Percentiles rank a stretch among this genome's conserved stretches.
phyloP scores from a whole-genome alignment of 2,329 filamentous ascomycete species.

The Phyllosticta citribraziliensis region DNA sequence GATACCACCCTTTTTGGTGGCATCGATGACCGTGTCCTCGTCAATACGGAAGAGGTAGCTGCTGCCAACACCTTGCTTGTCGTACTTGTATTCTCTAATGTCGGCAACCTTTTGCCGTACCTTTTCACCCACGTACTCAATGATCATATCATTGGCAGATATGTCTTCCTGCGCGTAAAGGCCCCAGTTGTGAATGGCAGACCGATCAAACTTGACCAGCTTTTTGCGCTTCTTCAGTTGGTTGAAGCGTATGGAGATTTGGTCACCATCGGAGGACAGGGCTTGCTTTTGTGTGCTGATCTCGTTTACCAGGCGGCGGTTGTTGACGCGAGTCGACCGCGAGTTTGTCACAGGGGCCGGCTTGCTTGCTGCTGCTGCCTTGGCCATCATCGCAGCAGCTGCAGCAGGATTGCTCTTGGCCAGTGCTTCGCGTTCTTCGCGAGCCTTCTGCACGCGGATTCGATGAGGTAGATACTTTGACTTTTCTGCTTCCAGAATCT shows the following conservation, averaged over 20 bases:
- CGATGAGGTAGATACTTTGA: slow-evolving; percentile 97
- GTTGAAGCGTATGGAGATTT: slow-evolving; percentile 93
- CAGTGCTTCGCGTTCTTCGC: slow-evolving; percentile 80
- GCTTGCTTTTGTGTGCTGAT: slow-evolving; percentile 88
- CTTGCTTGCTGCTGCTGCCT: slow-evolving; percentile 62
- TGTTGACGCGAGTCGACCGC: slow-evolving; percentile 87
- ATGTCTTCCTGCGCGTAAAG: slow-evolving; percentile 98
- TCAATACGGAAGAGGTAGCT: slow-evolving; percentile 98
- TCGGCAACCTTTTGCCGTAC: slow-evolving; percentile 97
- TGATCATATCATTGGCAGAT: slow-evolving; percentile 96
- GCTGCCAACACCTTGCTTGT: slow-evolving; percentile 93
- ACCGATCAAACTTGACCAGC: slow-evolving; percentile 93
- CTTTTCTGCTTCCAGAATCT: slow-evolving; percentile 94
- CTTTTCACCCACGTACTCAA: slow-evolving; percentile 97
- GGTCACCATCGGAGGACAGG: slow-evolving; percentile 56
- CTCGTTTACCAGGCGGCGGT: slow-evolving; percentile 86
- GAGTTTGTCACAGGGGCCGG: slow-evolving; percentile 80
- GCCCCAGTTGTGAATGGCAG: slow-evolving; percentile 98
- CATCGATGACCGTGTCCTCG: slow-evolving; percentile 94
- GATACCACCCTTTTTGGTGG: slow-evolving; percentile 96
- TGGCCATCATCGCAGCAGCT: slow-evolving; percentile 57
- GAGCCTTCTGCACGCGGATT: slow-evolving; percentile 85
- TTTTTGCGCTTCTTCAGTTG: slow-evolving; percentile 99
- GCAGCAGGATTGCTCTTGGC: slow-evolving; percentile 49
- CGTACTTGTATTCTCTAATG: slow-evolving; percentile 80